These are phyloP conservation scores for Coemansia sp. DNA, from an alignment of 192 early-diverging fungal genomes.

Conservation along the genomic window DNA sequence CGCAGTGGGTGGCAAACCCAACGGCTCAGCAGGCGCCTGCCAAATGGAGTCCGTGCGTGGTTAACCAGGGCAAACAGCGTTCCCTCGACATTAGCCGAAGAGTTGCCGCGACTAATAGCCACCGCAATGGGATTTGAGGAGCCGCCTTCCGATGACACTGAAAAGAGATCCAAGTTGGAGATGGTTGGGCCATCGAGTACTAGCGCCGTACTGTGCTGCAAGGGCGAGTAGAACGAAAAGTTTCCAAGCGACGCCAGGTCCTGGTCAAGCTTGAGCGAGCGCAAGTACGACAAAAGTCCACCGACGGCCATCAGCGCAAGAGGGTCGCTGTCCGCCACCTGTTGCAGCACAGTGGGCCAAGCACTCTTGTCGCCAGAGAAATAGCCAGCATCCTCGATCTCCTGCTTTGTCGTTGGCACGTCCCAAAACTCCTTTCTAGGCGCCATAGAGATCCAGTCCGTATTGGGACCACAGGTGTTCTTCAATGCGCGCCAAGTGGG, in stretches of 20 bases:
- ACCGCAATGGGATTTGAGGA: background rate
- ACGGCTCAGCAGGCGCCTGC: constrained; percentile 70
- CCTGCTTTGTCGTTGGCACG: constrained; percentile 25
- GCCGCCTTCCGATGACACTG: constrained; percentile 71
- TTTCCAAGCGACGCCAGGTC: constrained; percentile 83
- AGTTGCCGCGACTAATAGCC: background rate
- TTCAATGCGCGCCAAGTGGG: constrained; percentile 55
- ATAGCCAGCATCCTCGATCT: constrained; percentile 33
- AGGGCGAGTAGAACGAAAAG: constrained; percentile 80
- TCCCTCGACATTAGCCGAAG: constrained; percentile 54
- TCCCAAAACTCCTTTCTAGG: constrained; percentile 57
- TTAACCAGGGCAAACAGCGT: constrained; percentile 85
- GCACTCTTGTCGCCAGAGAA: constrained; percentile 28
- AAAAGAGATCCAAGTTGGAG: constrained; percentile 88
- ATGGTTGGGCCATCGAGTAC: constrained; percentile 93
- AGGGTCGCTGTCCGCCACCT: constrained; percentile 32
- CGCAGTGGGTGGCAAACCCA: constrained; percentile 92
- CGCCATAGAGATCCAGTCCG: constrained; percentile 50
- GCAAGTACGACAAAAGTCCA: constrained; percentile 84
- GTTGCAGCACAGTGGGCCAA: constrained; percentile 54
- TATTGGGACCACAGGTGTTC: constrained; percentile 36
- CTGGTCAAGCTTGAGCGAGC: constrained; percentile 82
- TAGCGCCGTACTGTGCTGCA: constrained; percentile 69
- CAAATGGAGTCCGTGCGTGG: constrained; percentile 85
- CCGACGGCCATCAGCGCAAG: constrained; percentile 60